These are phyloP conservation scores for Ceratobasidium sp. DNA, from an alignment of 1,284 basidiomycete genomes.

Conservation along the genomic window DNA sequence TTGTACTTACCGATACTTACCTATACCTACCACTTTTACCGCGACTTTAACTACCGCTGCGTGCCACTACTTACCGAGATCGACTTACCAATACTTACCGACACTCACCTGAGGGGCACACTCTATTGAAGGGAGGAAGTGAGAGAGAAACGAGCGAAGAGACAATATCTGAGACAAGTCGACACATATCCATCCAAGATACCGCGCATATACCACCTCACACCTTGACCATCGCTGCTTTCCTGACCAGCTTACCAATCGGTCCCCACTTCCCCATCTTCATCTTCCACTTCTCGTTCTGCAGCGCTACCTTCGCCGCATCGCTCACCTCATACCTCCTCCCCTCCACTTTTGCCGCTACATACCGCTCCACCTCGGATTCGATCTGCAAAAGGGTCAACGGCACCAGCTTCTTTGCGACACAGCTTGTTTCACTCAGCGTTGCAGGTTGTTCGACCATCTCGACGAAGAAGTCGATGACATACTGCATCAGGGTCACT, in stretches of 20 bases:
- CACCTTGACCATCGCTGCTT: not conserved
- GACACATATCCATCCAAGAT: conserved; percentile 60
- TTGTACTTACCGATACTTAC: too few species aligned
- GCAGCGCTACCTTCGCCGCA: not conserved
- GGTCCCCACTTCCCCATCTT: conserved; percentile 15
- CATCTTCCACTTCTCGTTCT: conserved; percentile 3
- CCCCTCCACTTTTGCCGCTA: conserved; percentile 14
- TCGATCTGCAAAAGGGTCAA: conserved; percentile 26
- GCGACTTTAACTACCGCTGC: too few species aligned
- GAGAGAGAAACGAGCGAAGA: too few species aligned
- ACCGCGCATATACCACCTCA: conserved; percentile 77
- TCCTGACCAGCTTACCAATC: conserved; percentile 2
- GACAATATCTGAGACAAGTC: too few species aligned
- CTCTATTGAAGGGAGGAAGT: too few species aligned
- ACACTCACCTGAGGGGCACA: too few species aligned
- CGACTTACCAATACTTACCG: too few species aligned
- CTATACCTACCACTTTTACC: too few species aligned
- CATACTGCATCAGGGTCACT: conserved; percentile 9
- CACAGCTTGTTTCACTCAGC: conserved; percentile 16
- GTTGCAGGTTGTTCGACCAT: not conserved
- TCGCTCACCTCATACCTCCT: conserved; percentile 3
- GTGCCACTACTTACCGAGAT: too few species aligned
- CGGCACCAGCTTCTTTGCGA: conserved; percentile 35
- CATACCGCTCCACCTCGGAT: conserved; percentile 1
- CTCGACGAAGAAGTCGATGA: conserved; percentile 14